A percentile compares a stretch with the other conserved stretches of the same genome.
phyloP scores from a whole-genome alignment of 352 stramenopile genomes.

The Thalassiosira sp. region DNA sequence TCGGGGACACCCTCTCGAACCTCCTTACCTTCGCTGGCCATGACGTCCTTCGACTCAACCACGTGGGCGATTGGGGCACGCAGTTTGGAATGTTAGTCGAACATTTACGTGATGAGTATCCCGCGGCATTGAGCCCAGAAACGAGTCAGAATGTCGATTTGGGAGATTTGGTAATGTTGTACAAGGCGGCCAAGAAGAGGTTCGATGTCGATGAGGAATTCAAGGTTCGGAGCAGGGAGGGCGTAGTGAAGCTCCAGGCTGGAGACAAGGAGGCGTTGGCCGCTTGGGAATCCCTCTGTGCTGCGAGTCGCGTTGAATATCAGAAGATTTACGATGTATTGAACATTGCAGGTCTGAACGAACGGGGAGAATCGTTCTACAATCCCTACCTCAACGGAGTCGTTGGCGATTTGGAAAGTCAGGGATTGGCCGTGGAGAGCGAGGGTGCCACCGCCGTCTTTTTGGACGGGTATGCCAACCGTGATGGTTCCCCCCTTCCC shows the following conservation, averaged over 20 bases:
- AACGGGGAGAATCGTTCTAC: constrained; percentile 90
- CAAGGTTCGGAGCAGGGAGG: constrained; percentile 91
- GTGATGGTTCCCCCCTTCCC: constrained; percentile 75
- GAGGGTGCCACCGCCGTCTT: constrained; percentile 88
- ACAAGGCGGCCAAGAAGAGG: constrained; percentile 91
- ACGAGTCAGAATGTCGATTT: constrained; percentile 83
- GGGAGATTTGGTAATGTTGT: constrained; percentile 87
- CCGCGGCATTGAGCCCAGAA: constrained; percentile 76
- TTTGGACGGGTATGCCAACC: constrained; percentile 84
- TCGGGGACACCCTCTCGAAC: constrained; percentile 88
- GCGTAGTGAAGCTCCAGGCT: constrained; percentile 96
- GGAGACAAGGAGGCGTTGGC: constrained; percentile 82
- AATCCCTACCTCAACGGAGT: constrained; percentile 85
- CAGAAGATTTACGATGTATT: constrained; percentile 83
- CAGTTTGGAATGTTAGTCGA: constrained; percentile 99
- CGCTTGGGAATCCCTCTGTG: constrained; percentile 86
- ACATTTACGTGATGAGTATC: constrained; percentile 95
- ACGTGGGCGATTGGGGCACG: constrained; percentile 94
- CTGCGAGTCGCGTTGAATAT: constrained; percentile 85
- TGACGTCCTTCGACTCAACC: constrained; percentile 88
- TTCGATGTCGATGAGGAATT: constrained; percentile 97
- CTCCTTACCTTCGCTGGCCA: constrained; percentile 86
- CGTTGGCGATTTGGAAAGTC: constrained; percentile 90
- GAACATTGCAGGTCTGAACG: constrained; percentile 79
- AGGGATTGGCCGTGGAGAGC: constrained; percentile 87